phyloP scores from a whole-genome alignment of 2,329 filamentous ascomycete genomes.

The Drechslerella dactyloides region DNA sequence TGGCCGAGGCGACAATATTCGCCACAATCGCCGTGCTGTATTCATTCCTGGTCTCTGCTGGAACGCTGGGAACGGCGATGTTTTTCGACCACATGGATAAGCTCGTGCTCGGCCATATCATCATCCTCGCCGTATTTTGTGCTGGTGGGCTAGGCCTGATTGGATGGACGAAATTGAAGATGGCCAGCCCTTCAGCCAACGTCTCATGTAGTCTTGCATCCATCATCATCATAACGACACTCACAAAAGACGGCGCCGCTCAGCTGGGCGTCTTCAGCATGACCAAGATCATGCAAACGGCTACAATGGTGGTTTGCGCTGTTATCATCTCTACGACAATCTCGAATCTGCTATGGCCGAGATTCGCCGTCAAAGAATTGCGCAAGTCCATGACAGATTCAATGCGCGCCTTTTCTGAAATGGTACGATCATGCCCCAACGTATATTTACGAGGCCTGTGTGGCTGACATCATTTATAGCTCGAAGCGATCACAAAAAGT shows the following conservation, averaged over 20 bases:
- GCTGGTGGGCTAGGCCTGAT: constrained; percentile 70
- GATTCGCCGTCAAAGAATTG: constrained; percentile 67
- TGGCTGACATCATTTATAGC: constrained; percentile 30
- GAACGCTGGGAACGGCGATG: constrained; percentile 68
- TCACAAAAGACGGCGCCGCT: constrained; percentile 71
- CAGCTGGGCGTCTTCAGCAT: constrained; percentile 69
- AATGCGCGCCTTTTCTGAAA: constrained; percentile 67
- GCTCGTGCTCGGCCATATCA: constrained; percentile 64
- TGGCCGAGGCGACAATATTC: constrained; percentile 69
- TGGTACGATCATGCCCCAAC: constrained; percentile 59
- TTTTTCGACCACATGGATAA: constrained; percentile 66
- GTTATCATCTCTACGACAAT: constrained; percentile 63
- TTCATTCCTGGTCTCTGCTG: constrained; percentile 67
- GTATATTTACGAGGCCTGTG: not conserved
- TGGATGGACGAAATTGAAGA: constrained; percentile 67
- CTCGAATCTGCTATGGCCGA: constrained; percentile 67
- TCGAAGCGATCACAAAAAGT: constrained; percentile 65
- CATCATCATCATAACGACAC: constrained; percentile 69
- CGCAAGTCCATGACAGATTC: constrained; percentile 66
- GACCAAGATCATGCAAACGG: constrained; percentile 64
- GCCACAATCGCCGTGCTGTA: constrained; percentile 69
- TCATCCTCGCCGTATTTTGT: constrained; percentile 70
- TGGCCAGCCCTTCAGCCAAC: constrained; percentile 67
- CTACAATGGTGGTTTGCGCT: constrained; percentile 68
- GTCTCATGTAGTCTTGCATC: constrained; percentile 70